Evolutionary conservation across 495 filamentous ascomycete species (phyloP).

Genomic region (Penicillium roqueforti): DNA sequence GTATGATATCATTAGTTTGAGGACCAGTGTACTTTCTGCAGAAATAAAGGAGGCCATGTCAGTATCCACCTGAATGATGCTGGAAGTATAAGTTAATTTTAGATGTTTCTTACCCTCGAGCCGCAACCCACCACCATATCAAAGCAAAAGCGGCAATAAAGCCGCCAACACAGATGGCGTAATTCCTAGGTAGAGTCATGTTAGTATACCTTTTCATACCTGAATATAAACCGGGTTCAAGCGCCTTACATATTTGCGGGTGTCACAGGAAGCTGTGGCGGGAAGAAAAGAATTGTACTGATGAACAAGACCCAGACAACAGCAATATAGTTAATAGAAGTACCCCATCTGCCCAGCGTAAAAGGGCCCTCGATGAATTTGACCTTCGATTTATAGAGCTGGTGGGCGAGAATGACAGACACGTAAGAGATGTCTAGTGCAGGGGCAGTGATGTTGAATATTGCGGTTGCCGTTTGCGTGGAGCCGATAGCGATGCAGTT

Average conservation of each 20-base stretch:
- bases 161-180: constrained; percentile 60
- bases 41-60: not conserved
- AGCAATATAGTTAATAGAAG: constrained; percentile 55
- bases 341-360: constrained; percentile 58
- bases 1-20: constrained; percentile 48
- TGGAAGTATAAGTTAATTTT: not conserved
- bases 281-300: constrained; percentile 64
- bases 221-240: not conserved
- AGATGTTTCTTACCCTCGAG: constrained; percentile 46
- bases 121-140: constrained; percentile 63
- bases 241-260: constrained; percentile 53
- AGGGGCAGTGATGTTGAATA: constrained; percentile 69
- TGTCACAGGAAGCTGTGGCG: constrained; percentile 57
- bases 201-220: not conserved
- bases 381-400: constrained; percentile 54
- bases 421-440: constrained; percentile 66
- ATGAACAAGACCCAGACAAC: constrained; percentile 66
- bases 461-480: constrained; percentile 62
- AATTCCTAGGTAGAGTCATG: constrained; percentile 48
- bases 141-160: constrained; percentile 60
- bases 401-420: constrained; percentile 62
- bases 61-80: not conserved
- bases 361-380: constrained; percentile 62
- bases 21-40: constrained; percentile 54
- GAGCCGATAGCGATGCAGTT: constrained; percentile 66